Evolutionary conservation across 306 rosid species (phyloP).

Genomic region (Vachellia collinsii): DNA sequence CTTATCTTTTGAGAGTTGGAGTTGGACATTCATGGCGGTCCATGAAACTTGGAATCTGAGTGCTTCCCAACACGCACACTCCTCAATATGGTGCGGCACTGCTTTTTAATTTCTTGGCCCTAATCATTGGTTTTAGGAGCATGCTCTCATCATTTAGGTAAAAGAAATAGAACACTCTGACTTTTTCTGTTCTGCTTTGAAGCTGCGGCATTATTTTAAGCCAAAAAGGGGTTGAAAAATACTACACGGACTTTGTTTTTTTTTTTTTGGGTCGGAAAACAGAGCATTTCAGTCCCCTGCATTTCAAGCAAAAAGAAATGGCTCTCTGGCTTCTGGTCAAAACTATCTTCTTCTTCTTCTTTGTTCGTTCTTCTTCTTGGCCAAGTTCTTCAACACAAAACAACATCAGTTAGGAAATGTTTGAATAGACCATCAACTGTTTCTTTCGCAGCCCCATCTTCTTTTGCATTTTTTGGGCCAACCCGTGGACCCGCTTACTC

Average conservation of each 20-base stretch:
- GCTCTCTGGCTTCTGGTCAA: background rate
- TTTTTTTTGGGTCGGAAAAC: background rate
- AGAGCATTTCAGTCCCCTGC: background rate
- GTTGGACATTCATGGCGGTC: background rate
- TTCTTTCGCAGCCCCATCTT: background rate
- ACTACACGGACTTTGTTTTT: background rate
- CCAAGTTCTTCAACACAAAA: background rate
- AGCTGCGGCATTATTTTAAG: background rate
- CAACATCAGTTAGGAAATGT: slow-evolving; percentile 18
- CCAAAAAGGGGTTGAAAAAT: background rate
- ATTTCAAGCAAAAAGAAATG: background rate
- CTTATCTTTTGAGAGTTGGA: background rate
- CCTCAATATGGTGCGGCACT: slow-evolving; percentile 39
- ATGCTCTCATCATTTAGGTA: slow-evolving; percentile 31
- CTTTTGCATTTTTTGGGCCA: background rate
- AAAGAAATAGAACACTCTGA: slow-evolving; percentile 15
- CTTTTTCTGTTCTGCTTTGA: slow-evolving; percentile 20
- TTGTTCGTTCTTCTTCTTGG: too few species aligned
- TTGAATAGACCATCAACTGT: background rate
- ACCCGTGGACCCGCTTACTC: slow-evolving; percentile 13
- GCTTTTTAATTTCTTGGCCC: slow-evolving; percentile 30
- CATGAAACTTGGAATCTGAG: slow-evolving; percentile 45
- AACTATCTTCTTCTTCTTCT: background rate
- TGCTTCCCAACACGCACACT: slow-evolving; percentile 40
- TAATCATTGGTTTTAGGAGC: slow-evolving; percentile 41